Evolutionary conservation across 2,329 filamentous ascomycete species (phyloP).

Genomic region (Hypoxylon sp.): DNA sequence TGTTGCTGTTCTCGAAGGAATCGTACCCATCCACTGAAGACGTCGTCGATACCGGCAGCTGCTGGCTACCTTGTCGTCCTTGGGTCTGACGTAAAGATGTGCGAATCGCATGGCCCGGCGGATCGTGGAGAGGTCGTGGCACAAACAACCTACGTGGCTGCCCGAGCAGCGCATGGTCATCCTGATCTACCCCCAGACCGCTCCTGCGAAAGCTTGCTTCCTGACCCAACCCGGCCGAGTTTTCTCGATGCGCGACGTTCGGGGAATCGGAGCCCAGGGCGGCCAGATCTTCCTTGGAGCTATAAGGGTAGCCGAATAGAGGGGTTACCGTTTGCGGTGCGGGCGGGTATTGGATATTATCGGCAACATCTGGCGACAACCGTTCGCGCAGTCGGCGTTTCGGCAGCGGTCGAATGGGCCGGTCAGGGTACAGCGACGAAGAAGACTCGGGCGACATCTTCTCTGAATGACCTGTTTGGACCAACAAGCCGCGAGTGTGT

Average conservation of each 20-base stretch:
- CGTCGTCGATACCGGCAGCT: constrained; percentile 71
- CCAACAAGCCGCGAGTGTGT: constrained; percentile 39
- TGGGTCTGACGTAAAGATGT: constrained; percentile 55
- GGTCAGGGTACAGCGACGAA: constrained; percentile 83
- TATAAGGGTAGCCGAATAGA: constrained; percentile 77
- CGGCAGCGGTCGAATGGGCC: constrained; percentile 91
- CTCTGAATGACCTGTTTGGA: constrained; percentile 53
- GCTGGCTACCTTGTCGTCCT: constrained; percentile 55
- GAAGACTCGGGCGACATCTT: constrained; percentile 76
- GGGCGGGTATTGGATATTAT: constrained; percentile 82
- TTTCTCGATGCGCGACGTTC: constrained; percentile 43
- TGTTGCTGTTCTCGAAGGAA: constrained; percentile 97
- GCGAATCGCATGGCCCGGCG: constrained; percentile 53
- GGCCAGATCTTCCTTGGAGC: constrained; percentile 58
- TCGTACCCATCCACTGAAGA: constrained; percentile 89
- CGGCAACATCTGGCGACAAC: constrained; percentile 83
- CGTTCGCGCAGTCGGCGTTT: constrained; percentile 88
- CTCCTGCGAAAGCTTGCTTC: constrained; percentile 47
- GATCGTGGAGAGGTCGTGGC: constrained; percentile 57
- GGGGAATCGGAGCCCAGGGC: constrained; percentile 42
- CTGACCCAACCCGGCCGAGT: constrained; percentile 45
- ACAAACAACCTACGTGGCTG: constrained; percentile 47
- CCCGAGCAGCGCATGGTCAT: constrained; percentile 36
- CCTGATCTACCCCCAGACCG: constrained; percentile 36
- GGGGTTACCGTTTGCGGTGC: constrained; percentile 74